A percentile compares a stretch with the other conserved stretches of the same genome.
Evolutionary conservation across 441 rosid species (phyloP).

Genomic region (Adansonia grandidieri): DNA sequence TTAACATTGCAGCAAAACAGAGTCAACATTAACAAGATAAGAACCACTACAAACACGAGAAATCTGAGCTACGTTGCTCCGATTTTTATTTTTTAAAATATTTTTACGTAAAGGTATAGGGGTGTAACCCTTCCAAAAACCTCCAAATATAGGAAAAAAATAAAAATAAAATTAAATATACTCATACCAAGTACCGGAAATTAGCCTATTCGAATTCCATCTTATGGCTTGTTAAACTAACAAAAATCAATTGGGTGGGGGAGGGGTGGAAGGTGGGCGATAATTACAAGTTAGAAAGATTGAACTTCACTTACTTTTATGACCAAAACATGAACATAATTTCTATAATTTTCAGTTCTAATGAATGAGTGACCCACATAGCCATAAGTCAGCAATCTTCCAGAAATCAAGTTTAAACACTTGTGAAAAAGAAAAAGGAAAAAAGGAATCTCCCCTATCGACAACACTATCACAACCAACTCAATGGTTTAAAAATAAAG

Average conservation of each 20-base stretch:
- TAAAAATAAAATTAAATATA: too few relatives aligned
- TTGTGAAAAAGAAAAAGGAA: not conserved
- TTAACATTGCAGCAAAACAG: not conserved
- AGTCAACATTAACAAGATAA: not conserved
- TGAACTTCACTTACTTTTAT: not conserved
- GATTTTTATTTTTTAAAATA: not conserved
- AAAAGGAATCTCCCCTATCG: conserved; percentile 18
- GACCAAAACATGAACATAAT: not conserved
- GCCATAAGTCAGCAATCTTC: not conserved
- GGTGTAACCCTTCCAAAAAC: too few relatives aligned
- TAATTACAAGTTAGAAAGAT: not conserved
- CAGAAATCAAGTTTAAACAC: not conserved
- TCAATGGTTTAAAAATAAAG: conserved; percentile 28
- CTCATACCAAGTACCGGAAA: not conserved
- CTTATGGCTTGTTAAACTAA: not conserved
- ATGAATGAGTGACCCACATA: conserved; percentile 17
- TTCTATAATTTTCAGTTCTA: conserved; percentile 13
- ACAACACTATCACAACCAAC: conserved; percentile 20
- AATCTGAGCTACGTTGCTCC: too few relatives aligned
- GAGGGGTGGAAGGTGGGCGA: too few relatives aligned
- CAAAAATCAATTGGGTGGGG: not conserved
- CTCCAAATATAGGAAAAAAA: too few relatives aligned
- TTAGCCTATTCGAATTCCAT: not conserved
- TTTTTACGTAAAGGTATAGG: too few relatives aligned
- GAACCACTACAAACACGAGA: not conserved